Conservation (phyloP, 768 basidiomycete genomes). For the Chlorophyllum brunneum region DNA sequence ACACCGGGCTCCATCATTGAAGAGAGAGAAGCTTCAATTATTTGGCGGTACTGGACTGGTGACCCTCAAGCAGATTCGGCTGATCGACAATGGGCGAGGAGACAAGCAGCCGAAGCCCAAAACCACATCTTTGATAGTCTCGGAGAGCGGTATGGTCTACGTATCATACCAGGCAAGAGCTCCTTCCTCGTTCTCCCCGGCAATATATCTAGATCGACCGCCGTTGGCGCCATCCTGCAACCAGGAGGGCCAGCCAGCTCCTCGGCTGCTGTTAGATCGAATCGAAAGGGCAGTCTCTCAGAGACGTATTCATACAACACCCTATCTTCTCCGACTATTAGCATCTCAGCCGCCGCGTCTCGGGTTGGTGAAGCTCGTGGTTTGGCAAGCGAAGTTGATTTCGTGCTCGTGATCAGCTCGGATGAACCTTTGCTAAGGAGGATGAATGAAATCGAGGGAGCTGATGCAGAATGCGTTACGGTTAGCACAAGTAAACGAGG, state of each 20-base stretch:
- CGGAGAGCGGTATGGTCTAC: slow-evolving; percentile 77
- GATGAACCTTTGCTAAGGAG: slow-evolving; percentile 78
- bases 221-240: slow-evolving; percentile 75
- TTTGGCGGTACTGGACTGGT: slow-evolving; percentile 84
- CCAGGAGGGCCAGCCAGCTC: slow-evolving; percentile 51
- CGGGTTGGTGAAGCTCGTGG: slow-evolving; percentile 23
- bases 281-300: neutral
- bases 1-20: slow-evolving; percentile 85
- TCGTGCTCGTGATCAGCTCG: slow-evolving; percentile 62
- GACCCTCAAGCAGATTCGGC: slow-evolving; percentile 38
- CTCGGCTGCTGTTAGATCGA: slow-evolving; percentile 26
- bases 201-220: slow-evolving; percentile 80
- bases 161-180: slow-evolving; percentile 78
- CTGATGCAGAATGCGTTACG: slow-evolving; percentile 46
- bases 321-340: neutral
- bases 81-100: slow-evolving; percentile 76
- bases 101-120: slow-evolving; percentile 88
- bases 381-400: slow-evolving; percentile 43
- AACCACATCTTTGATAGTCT: slow-evolving; percentile 90
- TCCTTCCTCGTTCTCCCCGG: slow-evolving; percentile 81
- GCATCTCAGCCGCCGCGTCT: neutral
- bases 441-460: slow-evolving; percentile 68
- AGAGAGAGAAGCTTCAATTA: slow-evolving; percentile 75
- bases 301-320: neutral
- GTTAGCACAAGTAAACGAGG: slow-evolving; percentile 66